phyloP scores from a whole-genome alignment of 768 basidiomycete species.

The Clathrus columnatus region DNA sequence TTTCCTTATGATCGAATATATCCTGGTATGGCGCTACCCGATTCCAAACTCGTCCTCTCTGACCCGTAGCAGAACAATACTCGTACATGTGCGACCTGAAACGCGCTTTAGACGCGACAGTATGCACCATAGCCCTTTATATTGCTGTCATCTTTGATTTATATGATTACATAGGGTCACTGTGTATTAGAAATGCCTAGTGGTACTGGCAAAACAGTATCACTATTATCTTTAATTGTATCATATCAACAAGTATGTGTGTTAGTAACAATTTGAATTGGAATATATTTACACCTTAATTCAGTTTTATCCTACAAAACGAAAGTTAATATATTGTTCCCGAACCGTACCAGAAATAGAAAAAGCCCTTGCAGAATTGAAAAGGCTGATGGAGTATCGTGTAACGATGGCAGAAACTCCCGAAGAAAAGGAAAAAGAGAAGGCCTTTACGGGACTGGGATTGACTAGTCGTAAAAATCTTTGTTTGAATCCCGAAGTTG shows the following conservation, averaged over 20 bases:
- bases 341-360: constrained; percentile 99
- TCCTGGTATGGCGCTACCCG: constrained; percentile 51
- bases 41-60: constrained; percentile 1
- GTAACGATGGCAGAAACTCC: constrained; percentile 61
- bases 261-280: not conserved
- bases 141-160: not conserved
- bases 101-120: constrained; percentile 89
- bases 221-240: constrained; percentile 87
- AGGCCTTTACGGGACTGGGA: constrained; percentile 78
- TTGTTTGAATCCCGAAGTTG: constrained; percentile 88
- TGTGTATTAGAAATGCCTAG: constrained; percentile 99
- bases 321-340: constrained; percentile 97
- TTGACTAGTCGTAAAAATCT: constrained; percentile 94
- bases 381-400: constrained; percentile 87
- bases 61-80: constrained; percentile 73
- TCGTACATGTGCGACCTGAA: constrained; percentile 99
- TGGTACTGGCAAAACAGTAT: constrained; percentile 98
- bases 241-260: constrained; percentile 86
- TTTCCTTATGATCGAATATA: constrained; percentile 95
- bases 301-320: constrained; percentile 83
- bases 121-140: constrained; percentile 25
- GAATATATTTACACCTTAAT: not conserved
- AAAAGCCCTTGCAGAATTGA: constrained; percentile 92
- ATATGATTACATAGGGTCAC: constrained; percentile 63
- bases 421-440: constrained; percentile 70